Conservation (phyloP, 352 stramenopile genomes). For the Plasmopara halstedii region DNA sequence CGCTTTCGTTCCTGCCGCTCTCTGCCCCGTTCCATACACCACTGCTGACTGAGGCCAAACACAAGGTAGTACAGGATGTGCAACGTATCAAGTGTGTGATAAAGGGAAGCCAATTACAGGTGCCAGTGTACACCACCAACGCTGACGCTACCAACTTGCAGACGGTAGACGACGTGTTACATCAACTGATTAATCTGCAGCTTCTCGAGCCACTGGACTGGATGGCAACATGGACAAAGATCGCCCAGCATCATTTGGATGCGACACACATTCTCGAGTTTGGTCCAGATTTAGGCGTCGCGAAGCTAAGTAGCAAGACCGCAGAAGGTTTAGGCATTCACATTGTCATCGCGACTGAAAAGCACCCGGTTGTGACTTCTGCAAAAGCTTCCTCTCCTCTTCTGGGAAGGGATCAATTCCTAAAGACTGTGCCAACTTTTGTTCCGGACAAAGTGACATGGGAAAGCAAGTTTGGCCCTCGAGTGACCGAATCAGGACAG, state of each 20-base stretch:
- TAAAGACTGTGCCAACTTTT: slow-evolving; percentile 13
- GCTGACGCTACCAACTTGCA: slow-evolving; percentile 47
- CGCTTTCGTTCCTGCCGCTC: slow-evolving; percentile 47
- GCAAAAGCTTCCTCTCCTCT: slow-evolving; percentile 22
- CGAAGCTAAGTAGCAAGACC: slow-evolving; percentile 31
- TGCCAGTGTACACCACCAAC: slow-evolving; percentile 62
- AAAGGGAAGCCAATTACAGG: slow-evolving; percentile 39
- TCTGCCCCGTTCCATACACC: slow-evolving; percentile 75
- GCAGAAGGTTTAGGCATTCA: slow-evolving; percentile 51
- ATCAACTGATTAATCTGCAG: slow-evolving; percentile 53
- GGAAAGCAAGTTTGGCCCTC: slow-evolving; percentile 42
- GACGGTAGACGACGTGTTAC: slow-evolving; percentile 34
- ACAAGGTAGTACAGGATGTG: slow-evolving; percentile 40
- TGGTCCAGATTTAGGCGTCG: slow-evolving; percentile 48
- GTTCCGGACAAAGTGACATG: slow-evolving; percentile 25
- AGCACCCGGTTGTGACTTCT: slow-evolving; percentile 24
- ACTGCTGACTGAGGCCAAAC: slow-evolving; percentile 34
- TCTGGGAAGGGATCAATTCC: slow-evolving; percentile 35
- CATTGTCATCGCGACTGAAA: slow-evolving; percentile 41
- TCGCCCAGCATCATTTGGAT: slow-evolving; percentile 26
- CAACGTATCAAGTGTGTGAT: slow-evolving; percentile 35
- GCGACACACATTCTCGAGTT: slow-evolving; percentile 75
- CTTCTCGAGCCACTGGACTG: slow-evolving; percentile 57
- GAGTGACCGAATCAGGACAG: slow-evolving; percentile 36
- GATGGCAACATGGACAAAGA: slow-evolving; percentile 37